phyloP scores from a whole-genome alignment of 306 rosid genomes.

The Inga oerstediana region DNA sequence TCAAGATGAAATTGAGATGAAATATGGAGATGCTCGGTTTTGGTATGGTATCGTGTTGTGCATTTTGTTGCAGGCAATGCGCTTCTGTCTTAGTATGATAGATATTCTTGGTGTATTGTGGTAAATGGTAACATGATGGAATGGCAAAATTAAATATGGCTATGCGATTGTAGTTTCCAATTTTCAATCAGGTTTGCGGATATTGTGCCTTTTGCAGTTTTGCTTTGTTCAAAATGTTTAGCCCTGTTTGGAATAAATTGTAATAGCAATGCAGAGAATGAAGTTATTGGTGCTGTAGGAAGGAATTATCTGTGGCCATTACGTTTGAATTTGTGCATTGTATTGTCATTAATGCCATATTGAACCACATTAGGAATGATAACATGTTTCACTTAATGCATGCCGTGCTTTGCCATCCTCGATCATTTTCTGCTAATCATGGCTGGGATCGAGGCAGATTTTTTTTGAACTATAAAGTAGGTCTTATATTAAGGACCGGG shows the following conservation, averaged over 20 bases:
- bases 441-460: background rate
- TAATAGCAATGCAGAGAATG: background rate
- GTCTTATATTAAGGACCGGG: too few relatives aligned
- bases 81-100: background rate
- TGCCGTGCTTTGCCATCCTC: background rate
- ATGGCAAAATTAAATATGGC: background rate
- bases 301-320: background rate
- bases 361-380: background rate
- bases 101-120: background rate
- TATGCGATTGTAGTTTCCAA: background rate
- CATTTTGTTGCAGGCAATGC: background rate
- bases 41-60: background rate
- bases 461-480: background rate
- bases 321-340: background rate
- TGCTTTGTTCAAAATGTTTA: background rate
- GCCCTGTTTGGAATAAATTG: background rate
- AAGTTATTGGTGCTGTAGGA: background rate
- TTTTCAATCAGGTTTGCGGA: background rate
- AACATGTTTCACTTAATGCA: background rate
- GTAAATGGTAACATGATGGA: background rate
- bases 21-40: background rate
- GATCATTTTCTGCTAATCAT: background rate
- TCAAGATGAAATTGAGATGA: background rate
- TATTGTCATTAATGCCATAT: background rate
- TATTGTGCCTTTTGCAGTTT: background rate